Conservation (phyloP, 2,329 filamentous ascomycete species). For the Penicillium vulpinum region DNA sequence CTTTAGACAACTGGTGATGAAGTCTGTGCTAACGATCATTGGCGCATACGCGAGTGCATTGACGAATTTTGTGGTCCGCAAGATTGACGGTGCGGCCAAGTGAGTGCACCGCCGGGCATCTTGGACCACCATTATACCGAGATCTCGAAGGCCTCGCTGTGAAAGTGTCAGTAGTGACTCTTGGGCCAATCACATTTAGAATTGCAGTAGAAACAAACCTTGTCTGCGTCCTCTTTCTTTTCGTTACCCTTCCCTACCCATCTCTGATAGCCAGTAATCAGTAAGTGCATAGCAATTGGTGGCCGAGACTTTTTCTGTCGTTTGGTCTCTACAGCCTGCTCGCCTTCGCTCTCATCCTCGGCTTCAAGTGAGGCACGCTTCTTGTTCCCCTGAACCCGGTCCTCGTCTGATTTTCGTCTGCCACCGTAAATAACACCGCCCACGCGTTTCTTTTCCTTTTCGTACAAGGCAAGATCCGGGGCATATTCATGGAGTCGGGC, state of each 20-base stretch:
- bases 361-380: slow-evolving; percentile 50
- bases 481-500: slow-evolving; percentile 74
- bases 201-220: slow-evolving; percentile 55
- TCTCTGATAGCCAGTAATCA: slow-evolving; percentile 79
- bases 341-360: slow-evolving; percentile 51
- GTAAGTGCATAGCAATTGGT: slow-evolving; percentile 69
- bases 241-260: slow-evolving; percentile 68
- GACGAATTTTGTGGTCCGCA: slow-evolving; percentile 92
- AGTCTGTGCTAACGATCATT: slow-evolving; percentile 72
- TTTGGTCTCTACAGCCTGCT: slow-evolving; percentile 61
- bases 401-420: slow-evolving; percentile 47
- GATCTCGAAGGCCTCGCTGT: slow-evolving; percentile 74
- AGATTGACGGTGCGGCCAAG: slow-evolving; percentile 79
- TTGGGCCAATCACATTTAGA: not conserved
- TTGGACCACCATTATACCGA: slow-evolving; percentile 78
- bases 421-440: slow-evolving; percentile 65
- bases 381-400: slow-evolving; percentile 37
- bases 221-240: slow-evolving; percentile 75
- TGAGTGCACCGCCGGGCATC: slow-evolving; percentile 78
- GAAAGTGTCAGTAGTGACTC: slow-evolving; percentile 12
- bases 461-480: slow-evolving; percentile 82
- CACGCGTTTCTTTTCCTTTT: slow-evolving; percentile 87
- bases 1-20: slow-evolving; percentile 75
- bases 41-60: slow-evolving; percentile 80
- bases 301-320: slow-evolving; percentile 62